phyloP scores from a whole-genome alignment of 1,284 basidiomycete genomes.

The Cryptococcus hybrid region DNA sequence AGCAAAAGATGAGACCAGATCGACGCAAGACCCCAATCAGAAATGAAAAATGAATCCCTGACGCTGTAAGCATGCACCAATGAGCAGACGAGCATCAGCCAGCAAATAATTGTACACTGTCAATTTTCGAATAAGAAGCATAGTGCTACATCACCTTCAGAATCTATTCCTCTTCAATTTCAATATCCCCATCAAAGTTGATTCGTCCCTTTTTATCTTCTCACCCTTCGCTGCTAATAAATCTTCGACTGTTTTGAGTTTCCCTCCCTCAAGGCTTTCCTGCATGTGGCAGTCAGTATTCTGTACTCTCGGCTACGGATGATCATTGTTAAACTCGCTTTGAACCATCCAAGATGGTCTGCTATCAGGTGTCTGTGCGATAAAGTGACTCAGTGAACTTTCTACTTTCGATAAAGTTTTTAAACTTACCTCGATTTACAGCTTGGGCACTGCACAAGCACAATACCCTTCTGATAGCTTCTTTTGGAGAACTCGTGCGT shows the following conservation, averaged over 20 bases:
- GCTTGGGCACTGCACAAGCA: constrained; percentile 85
- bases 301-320: background rate
- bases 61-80: no score
- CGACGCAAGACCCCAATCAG: no score
- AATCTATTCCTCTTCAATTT: constrained; percentile 33
- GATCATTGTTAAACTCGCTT: constrained; percentile 19
- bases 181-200: constrained; percentile 53
- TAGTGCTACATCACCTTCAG: background rate
- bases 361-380: constrained; percentile 73
- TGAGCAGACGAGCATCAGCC: no score
- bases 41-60: no score
- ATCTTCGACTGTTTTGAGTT: constrained; percentile 74
- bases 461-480: constrained; percentile 84
- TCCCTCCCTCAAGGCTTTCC: constrained; percentile 63
- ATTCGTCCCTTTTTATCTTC: constrained; percentile 62
- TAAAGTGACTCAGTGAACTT: background rate
- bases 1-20: no score
- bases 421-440: constrained; percentile 76
- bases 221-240: constrained; percentile 74
- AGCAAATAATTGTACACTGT: no score
- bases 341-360: constrained; percentile 90
- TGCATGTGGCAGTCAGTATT: constrained; percentile 34
- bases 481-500: constrained; percentile 84
- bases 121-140: no score
- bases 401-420: background rate